phyloP scores from a whole-genome alignment of 2,329 filamentous ascomycete species.

The Sarocladiaceae sp. region DNA sequence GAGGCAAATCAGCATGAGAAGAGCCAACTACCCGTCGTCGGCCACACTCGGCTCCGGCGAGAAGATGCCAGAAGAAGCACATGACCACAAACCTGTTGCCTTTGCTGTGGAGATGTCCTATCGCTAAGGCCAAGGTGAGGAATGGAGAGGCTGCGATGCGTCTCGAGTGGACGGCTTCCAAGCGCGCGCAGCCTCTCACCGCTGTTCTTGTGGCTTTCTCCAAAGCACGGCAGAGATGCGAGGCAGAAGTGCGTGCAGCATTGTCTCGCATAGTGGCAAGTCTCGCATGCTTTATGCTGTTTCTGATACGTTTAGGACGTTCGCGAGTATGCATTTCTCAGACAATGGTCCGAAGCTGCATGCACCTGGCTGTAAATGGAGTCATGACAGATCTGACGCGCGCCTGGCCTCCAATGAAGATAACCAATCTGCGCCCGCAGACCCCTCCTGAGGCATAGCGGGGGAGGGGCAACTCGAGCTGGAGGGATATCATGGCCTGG shows the following conservation, averaged over 20 bases:
- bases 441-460: neutral
- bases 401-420: too few species aligned
- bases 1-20: neutral
- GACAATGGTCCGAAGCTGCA: conserved; percentile 1
- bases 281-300: conserved; percentile 3
- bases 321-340: neutral
- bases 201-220: neutral
- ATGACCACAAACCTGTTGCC: neutral
- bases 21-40: conserved; percentile 2
- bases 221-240: conserved; percentile 2
- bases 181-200: conserved; percentile 3
- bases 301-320: conserved; percentile 6
- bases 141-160: conserved; percentile 1
- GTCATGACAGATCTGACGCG: too few species aligned
- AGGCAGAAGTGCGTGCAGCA: conserved; percentile 6
- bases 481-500: neutral
- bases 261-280: conserved; percentile 3
- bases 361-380: conserved; percentile 3
- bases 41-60: neutral
- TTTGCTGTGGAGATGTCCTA: neutral
- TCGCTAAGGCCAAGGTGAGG: conserved; percentile 2
- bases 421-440: conserved; percentile 1
- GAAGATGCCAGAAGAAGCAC: neutral
- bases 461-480: neutral
- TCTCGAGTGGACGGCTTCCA: conserved; percentile 2